Evolutionary conservation across 176 grass and related monocot genomes (phyloP), one percentile per base, ranked within the genome.

Genomic region (Aechmea fasciata): DNA sequence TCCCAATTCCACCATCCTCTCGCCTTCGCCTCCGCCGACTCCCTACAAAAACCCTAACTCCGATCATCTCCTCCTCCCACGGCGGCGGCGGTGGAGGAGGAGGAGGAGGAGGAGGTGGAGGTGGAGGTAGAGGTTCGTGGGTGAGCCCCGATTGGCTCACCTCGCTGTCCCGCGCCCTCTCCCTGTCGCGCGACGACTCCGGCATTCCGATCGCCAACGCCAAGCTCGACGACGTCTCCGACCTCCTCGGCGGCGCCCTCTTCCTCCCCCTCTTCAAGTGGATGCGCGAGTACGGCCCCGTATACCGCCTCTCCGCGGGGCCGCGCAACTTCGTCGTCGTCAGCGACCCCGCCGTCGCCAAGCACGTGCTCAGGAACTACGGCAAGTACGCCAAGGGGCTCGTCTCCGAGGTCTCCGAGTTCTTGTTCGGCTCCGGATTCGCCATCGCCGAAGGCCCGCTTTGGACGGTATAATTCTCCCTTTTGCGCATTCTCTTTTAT

Each of bases 241-340:
- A 97, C 74, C 82, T 97, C 49, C 94, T 97, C 50, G 94, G 94
- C 11, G 94, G 94, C 64, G 94, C 94, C 71, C 94, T 97, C 65
- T 97, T 97, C 86, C 87, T 97, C 6, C 94, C 94, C 19, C 73
- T 97, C 62, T 97, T 92, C 82, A 97, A 97, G 71, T 97, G 86
- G 94, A 90, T 92, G 86, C 71, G 85, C 69, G 84, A 97, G 74
- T 88, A 87, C 66, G 89, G 94, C 1, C 82, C 94, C 2, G 77
- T 97, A 51, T 97, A 97, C 78, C 89, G 86, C 63, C 94, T 97
- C 20, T 84, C 94, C 15, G 94, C 94, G 26, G 94, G 94, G 19
- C 84, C 94, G 0, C 86, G 84, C 22, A 71, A 97, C 53, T 92
- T 97, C 77, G 89, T 97, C 59, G 73, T 97, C 57, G 84, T 97